Base-by-base conservation (phyloP, 202 grass and related monocot genomes). In the Panicum hallii region DNA sequence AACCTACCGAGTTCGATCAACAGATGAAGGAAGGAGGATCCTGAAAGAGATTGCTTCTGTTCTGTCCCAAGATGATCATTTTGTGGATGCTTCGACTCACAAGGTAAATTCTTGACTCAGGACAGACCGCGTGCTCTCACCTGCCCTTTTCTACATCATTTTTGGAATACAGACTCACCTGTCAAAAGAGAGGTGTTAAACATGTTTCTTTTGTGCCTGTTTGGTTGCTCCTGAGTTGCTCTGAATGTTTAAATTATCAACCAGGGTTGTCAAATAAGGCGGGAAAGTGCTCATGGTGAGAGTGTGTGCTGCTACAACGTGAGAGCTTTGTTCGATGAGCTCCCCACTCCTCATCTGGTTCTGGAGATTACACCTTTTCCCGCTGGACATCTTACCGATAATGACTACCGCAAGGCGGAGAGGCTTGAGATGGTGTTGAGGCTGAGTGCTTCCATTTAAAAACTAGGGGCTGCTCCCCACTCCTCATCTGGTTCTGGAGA, bases 221-320 rank as follows among this genome's bases (percentile, higher is more conserved):
- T 80, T 7, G 11, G 17, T 63, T 87, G 11, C 85, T 80, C 7
- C 14, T 67, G 65, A 81, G 47, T 71, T 1, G 5, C 3, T 42
- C 19, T 75, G 5, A 44, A 54, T 82, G 26, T 70, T 88, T 56
- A 50, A 75, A 52, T 77, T 61, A 77, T 44, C 63, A 81, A 68
- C 67, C 79, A 99, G 97, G 93, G 97, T 69, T 99, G 97, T 77
- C 92, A 94, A 89, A 99, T 99, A 81, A 96, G 97, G 82, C 94
- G 97, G 82, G 90, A 99, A 76, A 99, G 93, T 50, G 97, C 97
- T 14, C 97, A 99, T 23, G 97, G 93, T 63, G 97, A 99, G 77
- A 99, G 93, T 1, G 97, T 97, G 16, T 99, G 97, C 58, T 99
- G 97, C 90, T 88, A 94, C 69, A 99, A 99, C 32, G 97, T 99